These are phyloP conservation scores for Eragrostis nindensis DNA, from an alignment of 176 grass and related monocot species.

Conservation along the genomic window DNA sequence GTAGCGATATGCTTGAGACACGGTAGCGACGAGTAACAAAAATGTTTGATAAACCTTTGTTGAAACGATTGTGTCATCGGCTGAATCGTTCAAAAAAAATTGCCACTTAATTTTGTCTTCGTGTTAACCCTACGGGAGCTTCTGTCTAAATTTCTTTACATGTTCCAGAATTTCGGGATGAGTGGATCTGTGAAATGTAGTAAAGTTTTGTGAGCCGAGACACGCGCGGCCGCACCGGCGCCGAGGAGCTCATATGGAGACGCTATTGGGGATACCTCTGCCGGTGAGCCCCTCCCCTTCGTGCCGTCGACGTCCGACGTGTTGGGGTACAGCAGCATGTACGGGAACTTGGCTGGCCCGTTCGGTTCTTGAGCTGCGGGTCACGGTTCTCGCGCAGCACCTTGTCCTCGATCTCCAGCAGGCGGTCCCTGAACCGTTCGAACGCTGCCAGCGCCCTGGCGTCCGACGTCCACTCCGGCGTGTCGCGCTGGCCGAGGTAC, in stretches of 20 bases:
- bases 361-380: constrained; percentile 50
- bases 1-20: too few relatives aligned
- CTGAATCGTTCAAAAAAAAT: too few relatives aligned
- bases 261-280: constrained; percentile 77
- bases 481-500: constrained; percentile 73
- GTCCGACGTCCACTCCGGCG: constrained; percentile 63
- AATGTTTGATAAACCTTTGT: too few relatives aligned
- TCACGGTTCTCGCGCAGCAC: constrained; percentile 50
- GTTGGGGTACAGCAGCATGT: constrained; percentile 76
- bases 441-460: constrained; percentile 45
- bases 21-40: too few relatives aligned
- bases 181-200: too few relatives aligned
- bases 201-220: too few relatives aligned
- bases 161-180: too few relatives aligned
- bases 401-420: constrained; percentile 51
- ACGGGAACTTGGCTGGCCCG: constrained; percentile 61
- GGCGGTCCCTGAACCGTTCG: constrained; percentile 40
- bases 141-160: too few relatives aligned
- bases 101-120: too few relatives aligned
- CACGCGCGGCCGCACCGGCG: too few relatives aligned
- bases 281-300: constrained; percentile 44
- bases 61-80: too few relatives aligned
- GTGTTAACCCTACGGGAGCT: too few relatives aligned
- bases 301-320: constrained; percentile 46
- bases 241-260: constrained; percentile 54